Conservation (phyloP, 371 early-diverging fungal genomes). For the Mortierella sp. region DNA sequence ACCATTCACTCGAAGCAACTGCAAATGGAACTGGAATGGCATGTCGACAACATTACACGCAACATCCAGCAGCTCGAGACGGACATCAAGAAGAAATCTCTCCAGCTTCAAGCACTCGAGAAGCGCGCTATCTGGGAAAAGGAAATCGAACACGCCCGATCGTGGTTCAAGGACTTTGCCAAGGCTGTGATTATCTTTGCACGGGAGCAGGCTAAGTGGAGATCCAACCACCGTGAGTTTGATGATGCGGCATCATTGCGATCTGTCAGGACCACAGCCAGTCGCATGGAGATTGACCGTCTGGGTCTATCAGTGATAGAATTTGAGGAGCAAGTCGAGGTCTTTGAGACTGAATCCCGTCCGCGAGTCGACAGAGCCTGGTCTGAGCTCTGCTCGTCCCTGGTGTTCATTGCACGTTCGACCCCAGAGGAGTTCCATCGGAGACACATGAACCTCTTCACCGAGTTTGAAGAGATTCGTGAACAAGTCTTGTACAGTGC, state of each 20-base stretch:
- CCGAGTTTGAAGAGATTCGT: conserved; percentile 49
- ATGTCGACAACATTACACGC: conserved; percentile 19
- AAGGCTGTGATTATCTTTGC: conserved; percentile 50
- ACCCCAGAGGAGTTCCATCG: conserved; percentile 42
- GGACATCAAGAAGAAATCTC: conserved; percentile 27
- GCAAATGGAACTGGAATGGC: conserved; percentile 42
- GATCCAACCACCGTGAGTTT: conserved; percentile 27
- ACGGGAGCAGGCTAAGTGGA: conserved; percentile 39
- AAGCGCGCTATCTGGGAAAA: conserved; percentile 48
- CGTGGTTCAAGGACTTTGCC: conserved; percentile 54
- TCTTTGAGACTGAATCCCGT: conserved; percentile 48
- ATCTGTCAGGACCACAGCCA: conserved; percentile 39
- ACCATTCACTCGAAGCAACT: conserved; percentile 46
- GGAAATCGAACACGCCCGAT: conserved; percentile 44
- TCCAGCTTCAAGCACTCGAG: conserved; percentile 43
- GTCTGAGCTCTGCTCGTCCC: conserved; percentile 40
- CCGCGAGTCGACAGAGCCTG: conserved; percentile 43
- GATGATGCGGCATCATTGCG: conserved; percentile 45
- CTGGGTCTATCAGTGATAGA: conserved; percentile 42
- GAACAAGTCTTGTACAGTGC: conserved; percentile 40
- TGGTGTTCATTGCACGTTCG: conserved; percentile 32
- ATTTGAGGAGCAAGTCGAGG: conserved; percentile 49
- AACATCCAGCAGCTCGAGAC: conserved; percentile 37
- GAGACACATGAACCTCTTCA: conserved; percentile 26
- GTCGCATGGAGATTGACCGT: conserved; percentile 37